Conservation (phyloP, 768 basidiomycete species). For the Boletus reticulatus region DNA sequence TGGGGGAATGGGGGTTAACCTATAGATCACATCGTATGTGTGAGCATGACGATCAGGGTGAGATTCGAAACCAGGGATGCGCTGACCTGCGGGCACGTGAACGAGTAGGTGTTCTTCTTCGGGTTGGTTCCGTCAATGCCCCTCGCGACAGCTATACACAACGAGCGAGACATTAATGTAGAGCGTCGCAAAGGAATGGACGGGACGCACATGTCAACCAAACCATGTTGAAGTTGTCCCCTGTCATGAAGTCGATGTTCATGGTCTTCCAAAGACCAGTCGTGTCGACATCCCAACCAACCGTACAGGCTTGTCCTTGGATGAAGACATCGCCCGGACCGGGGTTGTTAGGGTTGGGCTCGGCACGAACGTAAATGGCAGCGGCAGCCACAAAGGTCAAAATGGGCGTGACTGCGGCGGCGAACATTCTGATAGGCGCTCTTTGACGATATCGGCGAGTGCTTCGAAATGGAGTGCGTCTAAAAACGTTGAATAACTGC, state of each 20-base stretch:
- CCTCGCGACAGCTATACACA: constrained; percentile 54
- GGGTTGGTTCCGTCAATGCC: constrained; percentile 57
- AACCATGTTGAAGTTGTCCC: constrained; percentile 67
- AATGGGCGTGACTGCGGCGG: neutral
- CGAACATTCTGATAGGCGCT: constrained; percentile 15
- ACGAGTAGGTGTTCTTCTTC: constrained; percentile 45
- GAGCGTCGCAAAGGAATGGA: neutral
- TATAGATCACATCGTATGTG: constrained; percentile 20
- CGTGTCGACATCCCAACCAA: constrained; percentile 59
- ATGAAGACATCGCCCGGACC: constrained; percentile 57
- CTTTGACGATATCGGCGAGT: constrained; percentile 1
- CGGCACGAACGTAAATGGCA: constrained; percentile 45
- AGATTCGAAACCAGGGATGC: neutral
- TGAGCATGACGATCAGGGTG: neutral
- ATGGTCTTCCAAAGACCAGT: constrained; percentile 67
- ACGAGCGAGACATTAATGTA: neutral
- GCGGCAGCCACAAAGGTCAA: constrained; percentile 24
- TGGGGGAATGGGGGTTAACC: constrained; percentile 61
- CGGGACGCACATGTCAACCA: constrained; percentile 57
- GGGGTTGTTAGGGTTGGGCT: constrained; percentile 58
- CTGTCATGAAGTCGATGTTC: constrained; percentile 80
- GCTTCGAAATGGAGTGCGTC: neutral
- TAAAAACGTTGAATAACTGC: neutral
- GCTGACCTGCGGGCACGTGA: constrained; percentile 66
- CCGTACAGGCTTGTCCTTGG: constrained; percentile 51